phyloP scores from a whole-genome alignment of 129 eudicot species.

The Flaveria sonorensis region DNA sequence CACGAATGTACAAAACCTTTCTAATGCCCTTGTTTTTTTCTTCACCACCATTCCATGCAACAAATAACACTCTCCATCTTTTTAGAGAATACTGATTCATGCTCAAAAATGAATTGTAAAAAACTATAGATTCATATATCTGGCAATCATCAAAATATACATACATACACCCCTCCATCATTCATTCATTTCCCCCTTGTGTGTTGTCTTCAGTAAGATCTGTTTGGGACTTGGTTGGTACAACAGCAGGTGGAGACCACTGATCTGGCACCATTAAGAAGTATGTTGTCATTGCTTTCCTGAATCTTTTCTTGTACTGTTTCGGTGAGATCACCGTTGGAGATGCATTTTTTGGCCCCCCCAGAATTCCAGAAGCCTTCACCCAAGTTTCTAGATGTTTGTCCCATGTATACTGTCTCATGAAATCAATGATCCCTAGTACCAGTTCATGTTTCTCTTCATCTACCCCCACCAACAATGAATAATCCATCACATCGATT shows the following conservation, averaged over 20 bases:
- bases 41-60: constrained; percentile 23
- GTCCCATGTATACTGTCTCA: constrained; percentile 99
- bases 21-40: constrained; percentile 14
- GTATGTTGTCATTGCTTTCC: constrained; percentile 96
- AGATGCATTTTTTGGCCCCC: constrained; percentile 86
- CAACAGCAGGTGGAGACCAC: constrained; percentile 83
- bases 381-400: constrained; percentile 99
- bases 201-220: constrained; percentile 55
- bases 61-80: constrained; percentile 26
- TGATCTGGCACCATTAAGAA: constrained; percentile 98
- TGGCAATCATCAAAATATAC: constrained; percentile 1
- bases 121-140: constrained; percentile 10
- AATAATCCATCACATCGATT: constrained; percentile 96
- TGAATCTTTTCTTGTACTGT: constrained; percentile 92
- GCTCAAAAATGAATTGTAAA: constrained; percentile 27
- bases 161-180: neutral
- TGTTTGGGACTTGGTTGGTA: constrained; percentile 67
- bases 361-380: constrained; percentile 93
- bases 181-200: constrained; percentile 41
- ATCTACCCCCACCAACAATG: constrained; percentile 91
- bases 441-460: constrained; percentile 91
- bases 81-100: constrained; percentile 12
- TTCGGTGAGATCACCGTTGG: constrained; percentile 96
- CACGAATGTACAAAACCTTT: constrained; percentile 16
- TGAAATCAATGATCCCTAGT: constrained; percentile 93